These are phyloP conservation scores for Plasmopara halstedii DNA, from an alignment of 352 stramenopile genomes.

Conservation along the genomic window DNA sequence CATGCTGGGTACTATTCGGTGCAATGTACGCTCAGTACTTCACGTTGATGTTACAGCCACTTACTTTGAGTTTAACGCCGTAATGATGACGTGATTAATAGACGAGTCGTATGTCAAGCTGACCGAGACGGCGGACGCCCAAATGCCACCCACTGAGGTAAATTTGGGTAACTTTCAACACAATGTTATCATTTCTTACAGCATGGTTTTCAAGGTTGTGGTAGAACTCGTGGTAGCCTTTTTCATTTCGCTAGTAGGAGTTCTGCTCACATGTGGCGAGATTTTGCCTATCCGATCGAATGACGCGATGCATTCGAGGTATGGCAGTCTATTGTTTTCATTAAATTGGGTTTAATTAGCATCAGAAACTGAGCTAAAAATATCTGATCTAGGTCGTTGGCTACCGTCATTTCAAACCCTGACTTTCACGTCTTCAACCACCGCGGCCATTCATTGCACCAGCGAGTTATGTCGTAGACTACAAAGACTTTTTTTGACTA, in stretches of 20 bases:
- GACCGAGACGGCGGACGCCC: constrained; percentile 59
- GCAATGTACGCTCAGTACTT: constrained; percentile 42
- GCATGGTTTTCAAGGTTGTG: constrained; percentile 59
- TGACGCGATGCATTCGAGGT: constrained; percentile 57
- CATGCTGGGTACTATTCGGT: constrained; percentile 80
- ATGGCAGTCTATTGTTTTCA: background rate
- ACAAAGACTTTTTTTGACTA: no score
- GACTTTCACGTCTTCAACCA: constrained; percentile 84
- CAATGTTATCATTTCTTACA: background rate
- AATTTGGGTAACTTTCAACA: background rate
- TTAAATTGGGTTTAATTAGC: background rate
- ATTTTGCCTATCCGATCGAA: constrained; percentile 71
- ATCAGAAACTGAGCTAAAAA: background rate
- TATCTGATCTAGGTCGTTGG: constrained; percentile 38
- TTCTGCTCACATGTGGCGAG: constrained; percentile 61
- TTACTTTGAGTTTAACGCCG: constrained; percentile 2
- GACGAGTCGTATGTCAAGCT: constrained; percentile 73
- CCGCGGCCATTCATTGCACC: constrained; percentile 65
- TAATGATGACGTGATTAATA: constrained; percentile 14
- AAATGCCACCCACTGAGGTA: constrained; percentile 60
- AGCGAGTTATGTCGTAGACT: constrained; percentile 38
- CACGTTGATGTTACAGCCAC: background rate
- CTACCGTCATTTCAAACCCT: constrained; percentile 51
- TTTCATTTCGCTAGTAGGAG: constrained; percentile 54
- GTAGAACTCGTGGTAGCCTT: constrained; percentile 66